Base-by-base conservation (phyloP, 176 grass and related monocot species). In the Paspalum notatum region DNA sequence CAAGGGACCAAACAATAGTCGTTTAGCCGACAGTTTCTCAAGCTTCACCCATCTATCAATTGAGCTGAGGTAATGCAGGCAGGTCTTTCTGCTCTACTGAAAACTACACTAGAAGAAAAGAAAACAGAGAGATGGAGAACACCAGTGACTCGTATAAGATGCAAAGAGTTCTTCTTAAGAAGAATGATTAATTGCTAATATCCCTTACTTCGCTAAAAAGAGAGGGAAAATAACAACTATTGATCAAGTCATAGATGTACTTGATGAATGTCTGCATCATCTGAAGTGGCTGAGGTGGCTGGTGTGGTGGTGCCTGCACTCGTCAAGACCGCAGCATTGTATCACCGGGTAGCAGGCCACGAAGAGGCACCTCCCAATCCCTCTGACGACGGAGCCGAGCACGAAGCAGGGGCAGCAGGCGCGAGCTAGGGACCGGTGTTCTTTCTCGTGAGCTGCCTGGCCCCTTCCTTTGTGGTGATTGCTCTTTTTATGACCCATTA, bases 291-390 rank as follows among this genome's bases (percentile, higher is more conserved):
- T 85, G 64, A 74, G 68, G 42, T 79, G 78, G 41, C 61, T 72
- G 66, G 76, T 81, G 56, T 89, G 83, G 6, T 75, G 85, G 18
- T 93, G 88, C 20, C 80, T 80, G 73, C 80, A 83, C 40, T 89
- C 90, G 18, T 90, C 88, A 26, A 97, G 75, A 12, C 90, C 87
- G 47, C 90, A 91, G 42, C 90, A 96, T 71, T 70, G 89, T 81
- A 96, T 73, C 50, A 76, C 69, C 49, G 93, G 93, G 69, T 88
- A 88, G 73, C 85, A 92, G 17, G 88, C 83, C 45, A 91, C 84
- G 52, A 91, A 93, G 60, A 97, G 77, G 43, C 88, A 93, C 57
- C 88, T 88, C 13, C 86, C 79, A 50, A 97, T 66, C 14, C 90
- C 83, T 81, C 86, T 80, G 12, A 85, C 72, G 32, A 88, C 80